Percentiles rank a stretch among this genome's conserved stretches.
These are phyloP conservation scores for Vararia minispora DNA, from an alignment of 768 basidiomycete species.

Conservation along the genomic window DNA sequence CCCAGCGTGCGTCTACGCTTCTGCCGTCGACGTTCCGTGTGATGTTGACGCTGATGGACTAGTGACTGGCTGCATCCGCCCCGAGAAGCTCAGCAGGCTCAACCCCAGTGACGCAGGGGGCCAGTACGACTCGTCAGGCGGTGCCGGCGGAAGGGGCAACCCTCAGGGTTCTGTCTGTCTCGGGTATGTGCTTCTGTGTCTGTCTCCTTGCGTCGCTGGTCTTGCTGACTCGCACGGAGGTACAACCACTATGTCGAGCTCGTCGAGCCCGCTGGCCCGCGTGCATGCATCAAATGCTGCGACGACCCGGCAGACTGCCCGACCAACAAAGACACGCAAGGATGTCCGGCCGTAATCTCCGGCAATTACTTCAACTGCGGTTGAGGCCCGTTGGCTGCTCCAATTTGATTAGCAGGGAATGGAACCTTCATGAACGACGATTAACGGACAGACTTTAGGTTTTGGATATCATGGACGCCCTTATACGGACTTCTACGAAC, in stretches of 20 bases:
- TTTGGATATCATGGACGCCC: too few relatives aligned
- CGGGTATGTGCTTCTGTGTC: constrained; percentile 25
- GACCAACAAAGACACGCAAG: constrained; percentile 36
- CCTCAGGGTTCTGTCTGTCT: constrained; percentile 39
- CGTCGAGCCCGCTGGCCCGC: constrained; percentile 36
- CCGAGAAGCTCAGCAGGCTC: constrained; percentile 29
- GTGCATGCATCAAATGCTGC: constrained; percentile 51
- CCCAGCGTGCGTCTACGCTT: constrained; percentile 30
- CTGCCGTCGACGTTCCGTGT: too few relatives aligned
- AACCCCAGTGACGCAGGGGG: constrained; percentile 40
- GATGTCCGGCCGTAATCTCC: constrained; percentile 40
- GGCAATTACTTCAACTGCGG: constrained; percentile 46
- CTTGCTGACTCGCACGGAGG: constrained; percentile 15
- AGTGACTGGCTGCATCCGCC: constrained; percentile 50
- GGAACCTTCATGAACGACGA: too few relatives aligned
- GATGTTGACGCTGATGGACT: neutral
- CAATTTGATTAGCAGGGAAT: too few relatives aligned
- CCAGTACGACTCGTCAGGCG: constrained; percentile 50
- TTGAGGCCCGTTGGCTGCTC: too few relatives aligned
- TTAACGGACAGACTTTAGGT: too few relatives aligned
- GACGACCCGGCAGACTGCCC: constrained; percentile 44
- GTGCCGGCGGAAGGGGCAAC: constrained; percentile 37
- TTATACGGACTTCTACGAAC: too few relatives aligned
- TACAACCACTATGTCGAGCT: constrained; percentile 54
- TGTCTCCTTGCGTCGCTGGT: neutral